Conservation (phyloP, 1,284 basidiomycete genomes). For the Phenoliferia sp. region DNA sequence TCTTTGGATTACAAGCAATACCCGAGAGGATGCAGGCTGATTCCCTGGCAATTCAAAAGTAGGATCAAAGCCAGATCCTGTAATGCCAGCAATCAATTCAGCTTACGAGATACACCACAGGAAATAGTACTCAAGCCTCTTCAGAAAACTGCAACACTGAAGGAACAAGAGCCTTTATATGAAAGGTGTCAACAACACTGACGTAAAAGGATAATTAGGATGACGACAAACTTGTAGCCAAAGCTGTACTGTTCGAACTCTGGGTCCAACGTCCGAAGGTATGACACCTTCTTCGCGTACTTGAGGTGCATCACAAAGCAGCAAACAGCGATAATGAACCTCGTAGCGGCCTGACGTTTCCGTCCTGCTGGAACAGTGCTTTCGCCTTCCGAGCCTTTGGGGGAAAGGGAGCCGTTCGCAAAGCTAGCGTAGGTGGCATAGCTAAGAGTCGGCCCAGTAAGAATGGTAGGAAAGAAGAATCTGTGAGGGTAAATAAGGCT, state of each 20-base stretch:
- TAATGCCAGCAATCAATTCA: neutral
- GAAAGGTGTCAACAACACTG: neutral
- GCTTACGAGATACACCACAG: neutral
- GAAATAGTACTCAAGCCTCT: neutral
- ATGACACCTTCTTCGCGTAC: neutral
- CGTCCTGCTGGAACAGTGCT: neutral
- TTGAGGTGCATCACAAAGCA: neutral
- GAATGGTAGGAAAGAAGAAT: neutral
- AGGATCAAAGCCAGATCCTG: neutral
- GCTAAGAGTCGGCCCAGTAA: neutral
- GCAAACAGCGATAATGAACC: neutral
- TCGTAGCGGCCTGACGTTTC: neutral
- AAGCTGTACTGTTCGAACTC: neutral
- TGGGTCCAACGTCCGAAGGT: neutral
- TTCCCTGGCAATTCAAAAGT: neutral
- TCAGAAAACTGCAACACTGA: neutral
- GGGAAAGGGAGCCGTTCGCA: neutral
- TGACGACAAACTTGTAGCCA: neutral
- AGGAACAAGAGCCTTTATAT: neutral
- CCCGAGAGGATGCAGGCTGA: neutral
- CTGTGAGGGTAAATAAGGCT: neutral
- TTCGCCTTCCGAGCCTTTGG: neutral
- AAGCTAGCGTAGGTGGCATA: neutral
- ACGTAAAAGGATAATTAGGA: neutral
- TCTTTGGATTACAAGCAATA: neutral